phyloP scores from a whole-genome alignment of 805 yeast species.

The Clavispora phyllophila region DNA sequence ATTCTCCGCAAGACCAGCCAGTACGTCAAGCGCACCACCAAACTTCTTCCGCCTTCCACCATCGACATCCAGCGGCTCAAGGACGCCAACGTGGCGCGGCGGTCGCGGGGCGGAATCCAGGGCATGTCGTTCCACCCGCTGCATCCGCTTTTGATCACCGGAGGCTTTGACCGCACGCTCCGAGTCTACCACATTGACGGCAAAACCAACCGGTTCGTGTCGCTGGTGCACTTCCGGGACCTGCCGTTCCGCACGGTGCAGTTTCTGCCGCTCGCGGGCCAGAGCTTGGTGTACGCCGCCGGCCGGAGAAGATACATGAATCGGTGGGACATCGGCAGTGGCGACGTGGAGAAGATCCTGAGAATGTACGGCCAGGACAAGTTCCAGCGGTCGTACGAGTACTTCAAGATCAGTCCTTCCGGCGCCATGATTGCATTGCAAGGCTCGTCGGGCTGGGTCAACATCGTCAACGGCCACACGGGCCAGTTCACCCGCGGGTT shows the following conservation, averaged over 20 bases:
- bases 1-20: slow-evolving; percentile 30
- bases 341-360: slow-evolving; percentile 75
- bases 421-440: slow-evolving; percentile 70
- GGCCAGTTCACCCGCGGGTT: slow-evolving; percentile 88
- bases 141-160: slow-evolving; percentile 79
- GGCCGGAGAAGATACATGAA: slow-evolving; percentile 92
- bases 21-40: slow-evolving; percentile 41
- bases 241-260: slow-evolving; percentile 76
- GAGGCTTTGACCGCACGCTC: slow-evolving; percentile 87
- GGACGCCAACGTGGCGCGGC: slow-evolving; percentile 73
- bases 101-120: slow-evolving; percentile 79
- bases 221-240: slow-evolving; percentile 72
- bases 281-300: slow-evolving; percentile 64
- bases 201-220: slow-evolving; percentile 69
- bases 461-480: slow-evolving; percentile 65
- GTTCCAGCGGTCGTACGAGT: slow-evolving; percentile 81
- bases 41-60: slow-evolving; percentile 61
- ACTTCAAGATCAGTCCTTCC: slow-evolving; percentile 68
- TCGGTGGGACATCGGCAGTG: slow-evolving; percentile 76
- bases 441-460: slow-evolving; percentile 91
- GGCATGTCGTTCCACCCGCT: slow-evolving; percentile 77
- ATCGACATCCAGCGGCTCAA: slow-evolving; percentile 77
- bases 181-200: slow-evolving; percentile 91
- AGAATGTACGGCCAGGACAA: slow-evolving; percentile 89
- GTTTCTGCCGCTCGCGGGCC: slow-evolving; percentile 42